Evolutionary conservation across 1,284 basidiomycete species (phyloP).

Genomic region (Xerocomus amazonicus): DNA sequence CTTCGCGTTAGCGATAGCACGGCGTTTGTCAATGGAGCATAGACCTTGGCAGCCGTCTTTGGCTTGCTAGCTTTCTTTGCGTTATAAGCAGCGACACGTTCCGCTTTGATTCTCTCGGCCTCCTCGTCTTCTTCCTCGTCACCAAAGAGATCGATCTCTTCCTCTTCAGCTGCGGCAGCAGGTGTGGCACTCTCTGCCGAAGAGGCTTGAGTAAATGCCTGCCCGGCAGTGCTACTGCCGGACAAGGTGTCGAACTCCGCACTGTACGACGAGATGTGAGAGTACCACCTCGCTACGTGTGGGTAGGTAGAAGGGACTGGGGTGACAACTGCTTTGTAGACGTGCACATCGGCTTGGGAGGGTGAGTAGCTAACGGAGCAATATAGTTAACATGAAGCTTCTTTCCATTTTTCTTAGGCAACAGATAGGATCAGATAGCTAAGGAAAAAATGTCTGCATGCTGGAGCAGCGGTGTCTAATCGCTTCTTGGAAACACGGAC

Average conservation of each 20-base stretch:
- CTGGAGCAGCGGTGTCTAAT: constrained; percentile 90
- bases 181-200: constrained; percentile 42
- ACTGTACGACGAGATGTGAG: constrained; percentile 86
- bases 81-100: constrained; percentile 94
- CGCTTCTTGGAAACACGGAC: constrained; percentile 99
- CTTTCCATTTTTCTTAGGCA: constrained; percentile 9
- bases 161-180: constrained; percentile 79
- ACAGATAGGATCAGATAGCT: constrained; percentile 71
- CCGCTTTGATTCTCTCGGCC: constrained; percentile 91
- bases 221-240: constrained; percentile 81
- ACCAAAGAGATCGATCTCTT: constrained; percentile 91
- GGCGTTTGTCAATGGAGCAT: constrained; percentile 21
- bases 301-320: constrained; percentile 71
- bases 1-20: constrained; percentile 11
- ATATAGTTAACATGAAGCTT: constrained; percentile 8
- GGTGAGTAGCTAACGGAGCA: constrained; percentile 72
- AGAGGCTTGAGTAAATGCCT: constrained; percentile 60
- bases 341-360: constrained; percentile 94
- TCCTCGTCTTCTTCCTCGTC: constrained; percentile 93
- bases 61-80: constrained; percentile 92
- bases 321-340: constrained; percentile 76
- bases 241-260: constrained; percentile 77
- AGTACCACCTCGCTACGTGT: constrained; percentile 90
- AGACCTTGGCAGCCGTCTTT: constrained; percentile 85
- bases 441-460: constrained; percentile 81